Percentiles rank a stretch among this genome's conserved stretches.
Conservation (phyloP, 169 alveolate species). For the Plasmodium vivax region DNA sequence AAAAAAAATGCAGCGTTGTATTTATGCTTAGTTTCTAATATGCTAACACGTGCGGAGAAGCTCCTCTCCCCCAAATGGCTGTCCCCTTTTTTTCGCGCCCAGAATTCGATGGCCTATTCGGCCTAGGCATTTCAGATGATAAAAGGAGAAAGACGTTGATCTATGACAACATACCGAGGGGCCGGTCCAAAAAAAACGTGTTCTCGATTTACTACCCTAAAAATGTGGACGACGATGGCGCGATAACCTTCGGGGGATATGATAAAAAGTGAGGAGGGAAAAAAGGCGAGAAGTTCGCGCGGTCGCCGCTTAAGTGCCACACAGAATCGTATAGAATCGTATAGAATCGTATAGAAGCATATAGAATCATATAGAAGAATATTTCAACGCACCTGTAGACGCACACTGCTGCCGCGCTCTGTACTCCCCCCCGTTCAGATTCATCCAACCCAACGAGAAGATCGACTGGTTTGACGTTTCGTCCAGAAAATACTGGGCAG, state of each 20-base stretch:
- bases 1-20: background rate
- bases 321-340: background rate
- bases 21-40: background rate
- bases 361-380: background rate
- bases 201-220: conserved; percentile 72
- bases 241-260: conserved; percentile 73
- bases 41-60: background rate
- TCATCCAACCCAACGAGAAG: conserved; percentile 29
- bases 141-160: conserved; percentile 24
- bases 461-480: conserved; percentile 72
- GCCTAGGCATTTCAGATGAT: conserved; percentile 71
- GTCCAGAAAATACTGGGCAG: conserved; percentile 71
- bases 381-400: background rate
- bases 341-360: background rate
- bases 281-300: background rate
- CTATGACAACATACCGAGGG: conserved; percentile 58
- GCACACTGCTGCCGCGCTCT: background rate
- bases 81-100: background rate
- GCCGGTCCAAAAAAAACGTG: conserved; percentile 23
- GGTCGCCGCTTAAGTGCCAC: background rate
- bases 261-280: conserved; percentile 47
- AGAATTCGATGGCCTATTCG: conserved; percentile 74
- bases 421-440: conserved; percentile 11
- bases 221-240: conserved; percentile 64
- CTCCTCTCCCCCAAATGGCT: background rate